Percentiles rank a stretch among this genome's conserved stretches.
Evolutionary conservation across 2,329 filamentous ascomycete genomes (phyloP).

Genomic region (Drechslera avenae): DNA sequence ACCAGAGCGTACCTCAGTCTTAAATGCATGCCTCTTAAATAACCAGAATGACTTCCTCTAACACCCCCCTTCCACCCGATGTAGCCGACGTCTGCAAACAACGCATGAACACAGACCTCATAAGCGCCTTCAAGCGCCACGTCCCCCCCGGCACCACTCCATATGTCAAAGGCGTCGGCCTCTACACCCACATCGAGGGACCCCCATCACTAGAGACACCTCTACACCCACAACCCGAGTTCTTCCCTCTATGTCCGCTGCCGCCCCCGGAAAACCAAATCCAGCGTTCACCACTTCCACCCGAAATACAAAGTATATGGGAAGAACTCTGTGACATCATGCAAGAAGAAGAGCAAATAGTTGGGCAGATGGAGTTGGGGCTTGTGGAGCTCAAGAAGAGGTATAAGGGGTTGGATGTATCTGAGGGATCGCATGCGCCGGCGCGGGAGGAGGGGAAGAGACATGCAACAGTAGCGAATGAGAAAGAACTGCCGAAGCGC

Average conservation of each 20-base stretch:
- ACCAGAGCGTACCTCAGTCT: too few relatives aligned
- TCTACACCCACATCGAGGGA: slow-evolving; percentile 33
- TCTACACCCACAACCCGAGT: neutral
- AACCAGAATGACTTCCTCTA: neutral
- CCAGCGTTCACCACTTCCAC: neutral
- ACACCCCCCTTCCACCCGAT: slow-evolving; percentile 16
- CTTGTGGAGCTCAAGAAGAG: slow-evolving; percentile 3
- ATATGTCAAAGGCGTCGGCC: slow-evolving; percentile 29
- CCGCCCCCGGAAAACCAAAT: neutral
- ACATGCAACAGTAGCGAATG: neutral
- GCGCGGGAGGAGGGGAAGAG: neutral
- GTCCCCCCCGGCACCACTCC: slow-evolving; percentile 2
- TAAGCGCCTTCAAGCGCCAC: slow-evolving; percentile 12
- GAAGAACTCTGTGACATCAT: neutral
- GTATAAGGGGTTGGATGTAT: neutral
- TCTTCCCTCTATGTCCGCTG: neutral
- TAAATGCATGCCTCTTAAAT: too few relatives aligned
- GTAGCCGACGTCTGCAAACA: slow-evolving; percentile 13
- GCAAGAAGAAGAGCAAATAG: neutral
- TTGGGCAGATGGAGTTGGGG: slow-evolving; percentile 2
- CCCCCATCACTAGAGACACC: neutral
- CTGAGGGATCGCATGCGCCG: neutral
- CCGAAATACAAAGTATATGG: slow-evolving; percentile 1
- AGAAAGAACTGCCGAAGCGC: too few relatives aligned
- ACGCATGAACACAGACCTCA: slow-evolving; percentile 31